Evolutionary conservation across 1,284 basidiomycete species (phyloP).

Genomic region (Entoloma clypeatum): DNA sequence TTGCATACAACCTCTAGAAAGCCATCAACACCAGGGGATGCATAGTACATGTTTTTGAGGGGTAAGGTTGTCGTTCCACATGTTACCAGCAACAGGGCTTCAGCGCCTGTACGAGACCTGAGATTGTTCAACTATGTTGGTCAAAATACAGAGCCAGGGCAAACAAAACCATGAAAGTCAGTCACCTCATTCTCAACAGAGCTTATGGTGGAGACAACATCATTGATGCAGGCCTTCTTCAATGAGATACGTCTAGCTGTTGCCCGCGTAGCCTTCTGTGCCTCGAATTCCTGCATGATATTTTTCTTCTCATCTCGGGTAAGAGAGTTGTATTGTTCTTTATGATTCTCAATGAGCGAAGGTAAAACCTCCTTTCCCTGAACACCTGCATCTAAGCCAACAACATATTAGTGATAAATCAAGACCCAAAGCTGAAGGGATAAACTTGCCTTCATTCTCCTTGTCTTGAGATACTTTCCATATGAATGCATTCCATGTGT

Average conservation of each 20-base stretch:
- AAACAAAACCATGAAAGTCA: not conserved
- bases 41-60: not conserved
- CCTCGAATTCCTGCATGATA: conserved; percentile 8
- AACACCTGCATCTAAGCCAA: no score
- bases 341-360: conserved; percentile 3
- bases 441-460: no score
- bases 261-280: conserved; percentile 1
- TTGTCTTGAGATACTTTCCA: no score
- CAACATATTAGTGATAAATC: no score
- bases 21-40: conserved; percentile 4
- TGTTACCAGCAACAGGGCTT: conserved; percentile 6
- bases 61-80: conserved; percentile 4
- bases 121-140: conserved; percentile 7
- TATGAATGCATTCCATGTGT: no score
- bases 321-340: conserved; percentile 8
- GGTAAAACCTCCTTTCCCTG: conserved; percentile 6
- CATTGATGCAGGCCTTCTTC: conserved; percentile 7
- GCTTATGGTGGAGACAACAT: conserved; percentile 5
- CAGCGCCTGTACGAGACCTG: conserved; percentile 5
- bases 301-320: not conserved
- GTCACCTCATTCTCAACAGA: conserved; percentile 10
- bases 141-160: not conserved
- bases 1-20: no score
- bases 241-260: conserved; percentile 5
- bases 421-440: no score